Evolutionary conservation across 805 yeast genomes (phyloP).

Genomic region (Kluyveromyces aestuarii): DNA sequence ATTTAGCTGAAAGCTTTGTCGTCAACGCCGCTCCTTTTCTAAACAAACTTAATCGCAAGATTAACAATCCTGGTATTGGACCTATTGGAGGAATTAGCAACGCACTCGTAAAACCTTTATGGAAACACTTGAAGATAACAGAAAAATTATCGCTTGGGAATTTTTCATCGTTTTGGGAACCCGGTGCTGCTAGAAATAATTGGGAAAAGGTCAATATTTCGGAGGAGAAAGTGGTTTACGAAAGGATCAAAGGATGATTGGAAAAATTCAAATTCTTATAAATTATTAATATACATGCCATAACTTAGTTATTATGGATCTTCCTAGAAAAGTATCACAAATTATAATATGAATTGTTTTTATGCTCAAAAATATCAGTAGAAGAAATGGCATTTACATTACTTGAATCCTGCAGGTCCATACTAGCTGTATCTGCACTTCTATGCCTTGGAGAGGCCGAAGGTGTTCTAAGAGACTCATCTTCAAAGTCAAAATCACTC

Average conservation of each 20-base stretch:
- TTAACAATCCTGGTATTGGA: background rate
- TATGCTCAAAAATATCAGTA: constrained; percentile 6
- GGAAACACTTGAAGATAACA: background rate
- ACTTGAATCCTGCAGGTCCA: constrained; percentile 2
- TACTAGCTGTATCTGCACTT: constrained; percentile 8
- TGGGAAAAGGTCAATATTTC: background rate
- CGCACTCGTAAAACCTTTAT: background rate
- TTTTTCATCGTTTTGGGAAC: background rate
- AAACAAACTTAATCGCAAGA: background rate
- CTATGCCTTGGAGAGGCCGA: constrained; percentile 7
- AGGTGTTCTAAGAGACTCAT: background rate
- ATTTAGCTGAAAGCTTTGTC: background rate
- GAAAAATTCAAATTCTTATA: too few species aligned
- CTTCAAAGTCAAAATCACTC: constrained; percentile 1
- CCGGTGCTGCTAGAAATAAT: background rate
- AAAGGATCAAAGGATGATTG: background rate
- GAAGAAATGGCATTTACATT: constrained; percentile 7
- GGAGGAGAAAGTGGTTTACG: background rate
- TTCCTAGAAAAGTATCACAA: background rate
- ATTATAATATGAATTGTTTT: constrained; percentile 6
- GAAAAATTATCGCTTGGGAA: background rate
- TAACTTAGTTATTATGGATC: too few species aligned
- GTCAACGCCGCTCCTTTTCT: background rate
- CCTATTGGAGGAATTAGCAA: background rate
- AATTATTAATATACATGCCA: background rate